Evolutionary conservation across 495 filamentous ascomycete species (phyloP).

Genomic region (Chaetomium tenue): DNA sequence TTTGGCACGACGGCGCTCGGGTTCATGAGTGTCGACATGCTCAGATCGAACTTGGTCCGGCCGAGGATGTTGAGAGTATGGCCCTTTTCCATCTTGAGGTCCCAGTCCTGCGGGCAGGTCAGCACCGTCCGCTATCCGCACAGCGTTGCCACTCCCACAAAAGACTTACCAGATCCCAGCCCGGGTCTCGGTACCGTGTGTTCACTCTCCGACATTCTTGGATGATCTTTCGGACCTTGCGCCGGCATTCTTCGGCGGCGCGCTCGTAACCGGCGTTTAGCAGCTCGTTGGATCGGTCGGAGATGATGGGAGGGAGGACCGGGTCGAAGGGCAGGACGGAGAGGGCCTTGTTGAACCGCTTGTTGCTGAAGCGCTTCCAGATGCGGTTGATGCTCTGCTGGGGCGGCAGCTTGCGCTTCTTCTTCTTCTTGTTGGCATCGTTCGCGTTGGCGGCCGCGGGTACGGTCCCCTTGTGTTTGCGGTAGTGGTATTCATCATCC

Average conservation of each 20-base stretch:
- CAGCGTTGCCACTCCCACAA: too few species aligned
- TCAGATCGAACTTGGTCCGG: slow-evolving; percentile 44
- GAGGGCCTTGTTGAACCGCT: slow-evolving; percentile 51
- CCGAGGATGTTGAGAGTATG: slow-evolving; percentile 50
- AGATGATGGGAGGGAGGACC: slow-evolving; percentile 45
- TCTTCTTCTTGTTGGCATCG: slow-evolving; percentile 49
- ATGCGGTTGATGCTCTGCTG: slow-evolving; percentile 75
- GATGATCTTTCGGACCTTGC: slow-evolving; percentile 82
- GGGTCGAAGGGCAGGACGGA: slow-evolving; percentile 50
- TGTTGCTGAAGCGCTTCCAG: slow-evolving; percentile 75
- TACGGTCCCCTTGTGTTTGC: slow-evolving; percentile 31
- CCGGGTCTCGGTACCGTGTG: slow-evolving; percentile 83
- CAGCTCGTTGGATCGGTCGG: slow-evolving; percentile 50
- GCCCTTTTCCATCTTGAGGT: slow-evolving; percentile 50
- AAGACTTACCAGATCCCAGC: slow-evolving; percentile 72
- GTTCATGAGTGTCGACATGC: slow-evolving; percentile 38
- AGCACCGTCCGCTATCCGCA: neutral
- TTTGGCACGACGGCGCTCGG: slow-evolving; percentile 51
- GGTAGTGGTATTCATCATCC: slow-evolving; percentile 39
- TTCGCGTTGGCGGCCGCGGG: slow-evolving; percentile 25
- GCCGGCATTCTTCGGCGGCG: slow-evolving; percentile 66
- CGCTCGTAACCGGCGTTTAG: slow-evolving; percentile 66
- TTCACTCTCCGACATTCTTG: slow-evolving; percentile 83
- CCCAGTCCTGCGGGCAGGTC: slow-evolving; percentile 45
- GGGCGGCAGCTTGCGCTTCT: slow-evolving; percentile 61